Base-by-base conservation (phyloP, 2,329 filamentous ascomycete genomes). In the Mollisiaceae sp. region DNA sequence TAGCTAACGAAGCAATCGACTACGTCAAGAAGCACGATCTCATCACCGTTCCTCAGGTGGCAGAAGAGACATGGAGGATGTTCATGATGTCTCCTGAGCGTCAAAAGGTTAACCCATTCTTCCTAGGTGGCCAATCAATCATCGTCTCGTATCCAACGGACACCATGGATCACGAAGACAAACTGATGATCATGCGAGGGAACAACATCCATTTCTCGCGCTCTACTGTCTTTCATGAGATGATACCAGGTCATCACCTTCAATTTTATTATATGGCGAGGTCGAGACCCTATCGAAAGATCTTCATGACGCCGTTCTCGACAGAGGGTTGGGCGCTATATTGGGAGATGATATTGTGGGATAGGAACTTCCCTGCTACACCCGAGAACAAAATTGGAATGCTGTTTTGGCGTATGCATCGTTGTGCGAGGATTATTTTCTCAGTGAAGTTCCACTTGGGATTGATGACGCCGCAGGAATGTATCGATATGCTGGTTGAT, bases 331-430 rank as follows among this genome's bases (percentile, higher is more conserved):
- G 85, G 85, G 82, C 85, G 11, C 80, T 87, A 69, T 88, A 88
- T 72, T 88, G 85, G 85, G 86, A 88, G 75, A 78, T 87, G 70
- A 72, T 86, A 20, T 78, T 89, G 18, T 89, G 85, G 84, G 75
- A 83, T 50, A 79, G 79, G 36, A 80, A 82, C 68, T 88, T 86
- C 70, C 80, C 82, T 63, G 76, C 77, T 4, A 78, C 79, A 0
- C 78, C 85, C 0, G 81, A 85, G 65, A 83, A 87, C 67, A 79
- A 79, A 45, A 79, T 88, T 24, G 86, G 86, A 0, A 84, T 86
- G 67, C 75, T 89, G 8, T 88, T 87, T 73, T 88, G 86, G 86
- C 80, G 85, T 15, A 86, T 88, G 82, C 86, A 89, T 72, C 83
- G 86, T 35, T 87, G 85, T 69, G 82, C 83, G 6, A 82, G 86